phyloP scores from a whole-genome alignment of 2,329 filamentous ascomycete genomes.

The Colletotrichum lindemuthianum region DNA sequence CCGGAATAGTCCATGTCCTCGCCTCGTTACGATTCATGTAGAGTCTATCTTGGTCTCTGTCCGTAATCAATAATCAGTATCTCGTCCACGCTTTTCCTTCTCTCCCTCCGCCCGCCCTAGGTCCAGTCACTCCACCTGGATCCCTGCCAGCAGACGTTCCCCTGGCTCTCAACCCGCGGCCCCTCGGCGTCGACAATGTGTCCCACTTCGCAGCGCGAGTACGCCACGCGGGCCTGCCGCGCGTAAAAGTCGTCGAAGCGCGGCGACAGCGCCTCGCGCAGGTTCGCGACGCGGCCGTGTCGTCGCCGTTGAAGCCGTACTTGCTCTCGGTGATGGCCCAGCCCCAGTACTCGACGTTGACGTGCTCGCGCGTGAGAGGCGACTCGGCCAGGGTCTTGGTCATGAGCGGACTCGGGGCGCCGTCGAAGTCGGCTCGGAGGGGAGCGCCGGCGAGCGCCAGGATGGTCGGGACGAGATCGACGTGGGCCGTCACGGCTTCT shows the following conservation, averaged over 20 bases:
- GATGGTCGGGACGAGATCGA: conserved; percentile 66
- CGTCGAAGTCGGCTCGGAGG: conserved; percentile 60
- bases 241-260: conserved; percentile 64
- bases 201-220: conserved; percentile 63
- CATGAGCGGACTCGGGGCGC: conserved; percentile 54
- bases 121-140: conserved; percentile 43
- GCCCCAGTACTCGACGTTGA: conserved; percentile 65
- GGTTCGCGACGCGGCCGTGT: conserved; percentile 56
- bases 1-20: no score
- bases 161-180: conserved; percentile 50
- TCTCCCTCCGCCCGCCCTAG: conserved; percentile 1
- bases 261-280: conserved; percentile 59
- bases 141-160: conserved; percentile 40
- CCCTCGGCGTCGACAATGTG: conserved; percentile 67
- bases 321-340: conserved; percentile 44
- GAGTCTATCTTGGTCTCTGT: no score
- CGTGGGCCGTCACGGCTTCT: conserved; percentile 58
- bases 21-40: no score
- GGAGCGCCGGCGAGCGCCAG: conserved; percentile 50
- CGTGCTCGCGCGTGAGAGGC: conserved; percentile 53
- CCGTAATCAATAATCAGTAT: no score
- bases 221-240: conserved; percentile 59
- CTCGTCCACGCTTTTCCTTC: no score
- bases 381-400: conserved; percentile 35
- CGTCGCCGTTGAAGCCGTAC: conserved; percentile 38